Evolutionary conservation across 179 eudicot genomes (phyloP).

Genomic region (Drosera spatulata): DNA sequence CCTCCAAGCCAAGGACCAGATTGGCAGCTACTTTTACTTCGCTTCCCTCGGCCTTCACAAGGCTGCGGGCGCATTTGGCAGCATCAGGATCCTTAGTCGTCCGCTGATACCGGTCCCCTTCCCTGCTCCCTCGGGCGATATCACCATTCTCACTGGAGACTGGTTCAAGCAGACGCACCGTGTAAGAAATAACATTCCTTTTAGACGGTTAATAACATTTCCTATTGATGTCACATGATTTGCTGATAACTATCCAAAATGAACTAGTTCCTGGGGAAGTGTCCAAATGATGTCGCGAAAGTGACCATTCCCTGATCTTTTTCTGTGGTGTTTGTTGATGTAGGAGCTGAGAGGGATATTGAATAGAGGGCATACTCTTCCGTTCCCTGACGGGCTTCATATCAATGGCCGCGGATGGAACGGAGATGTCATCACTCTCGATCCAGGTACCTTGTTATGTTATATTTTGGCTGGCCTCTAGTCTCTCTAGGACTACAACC

Average conservation of each 20-base stretch:
- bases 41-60: conserved; percentile 89
- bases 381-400: conserved; percentile 66
- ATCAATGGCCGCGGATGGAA: conserved; percentile 79
- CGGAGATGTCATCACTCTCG: conserved; percentile 51
- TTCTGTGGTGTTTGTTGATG: not conserved
- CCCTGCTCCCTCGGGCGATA: conserved; percentile 58
- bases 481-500: not conserved
- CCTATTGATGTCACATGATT: not conserved
- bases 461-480: not conserved
- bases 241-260: no score
- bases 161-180: conserved; percentile 87
- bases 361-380: conserved; percentile 59
- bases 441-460: conserved; percentile 45
- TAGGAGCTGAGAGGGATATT: conserved; percentile 49
- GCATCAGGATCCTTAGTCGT: conserved; percentile 77
- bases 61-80: conserved; percentile 95
- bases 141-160: conserved; percentile 81
- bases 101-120: conserved; percentile 87
- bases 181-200: conserved; percentile 19
- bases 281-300: no score
- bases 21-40: conserved; percentile 89
- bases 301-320: not conserved
- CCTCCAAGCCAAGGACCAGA: conserved; percentile 90
- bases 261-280: no score
- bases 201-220: not conserved